These are phyloP conservation scores for Trichophyton verrucosum DNA, from an alignment of 2,329 filamentous ascomycete genomes.

Conservation along the genomic window DNA sequence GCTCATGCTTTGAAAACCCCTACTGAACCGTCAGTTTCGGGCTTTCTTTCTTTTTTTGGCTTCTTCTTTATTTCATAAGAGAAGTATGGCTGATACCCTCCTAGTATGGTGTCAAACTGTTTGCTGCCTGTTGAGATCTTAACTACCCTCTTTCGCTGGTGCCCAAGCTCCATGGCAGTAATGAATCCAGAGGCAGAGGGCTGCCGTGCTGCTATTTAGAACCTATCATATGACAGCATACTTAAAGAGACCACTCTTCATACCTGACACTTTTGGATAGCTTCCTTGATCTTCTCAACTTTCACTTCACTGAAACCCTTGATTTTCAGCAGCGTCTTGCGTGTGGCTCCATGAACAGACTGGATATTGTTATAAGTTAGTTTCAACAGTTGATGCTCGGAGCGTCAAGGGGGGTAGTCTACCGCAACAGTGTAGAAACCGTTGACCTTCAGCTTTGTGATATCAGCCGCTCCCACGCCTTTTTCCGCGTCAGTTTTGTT, in stretches of 20 bases:
- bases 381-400: not conserved
- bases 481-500: not conserved
- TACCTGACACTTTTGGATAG: constrained; percentile 49
- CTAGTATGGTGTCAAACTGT: constrained; percentile 52
- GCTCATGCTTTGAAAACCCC: constrained; percentile 58
- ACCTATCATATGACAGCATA: not conserved
- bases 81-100: constrained; percentile 37
- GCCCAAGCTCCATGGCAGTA: constrained; percentile 52
- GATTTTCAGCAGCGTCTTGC: constrained; percentile 50
- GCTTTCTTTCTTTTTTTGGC: not conserved
- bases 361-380: constrained; percentile 19
- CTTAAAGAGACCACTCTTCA: not conserved
- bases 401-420: constrained; percentile 14
- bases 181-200: constrained; percentile 50
- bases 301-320: constrained; percentile 60
- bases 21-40: constrained; percentile 17
- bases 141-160: constrained; percentile 50
- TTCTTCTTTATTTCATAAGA: not conserved
- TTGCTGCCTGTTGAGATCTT: constrained; percentile 59
- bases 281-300: constrained; percentile 59
- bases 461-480: constrained; percentile 54
- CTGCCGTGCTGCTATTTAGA: constrained; percentile 25
- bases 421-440: constrained; percentile 54
- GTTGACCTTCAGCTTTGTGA: constrained; percentile 51
- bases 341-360: constrained; percentile 49